Evolutionary conservation across 2,329 filamentous ascomycete species (phyloP).

Genomic region (Lasiodiplodia gonubiensis): DNA sequence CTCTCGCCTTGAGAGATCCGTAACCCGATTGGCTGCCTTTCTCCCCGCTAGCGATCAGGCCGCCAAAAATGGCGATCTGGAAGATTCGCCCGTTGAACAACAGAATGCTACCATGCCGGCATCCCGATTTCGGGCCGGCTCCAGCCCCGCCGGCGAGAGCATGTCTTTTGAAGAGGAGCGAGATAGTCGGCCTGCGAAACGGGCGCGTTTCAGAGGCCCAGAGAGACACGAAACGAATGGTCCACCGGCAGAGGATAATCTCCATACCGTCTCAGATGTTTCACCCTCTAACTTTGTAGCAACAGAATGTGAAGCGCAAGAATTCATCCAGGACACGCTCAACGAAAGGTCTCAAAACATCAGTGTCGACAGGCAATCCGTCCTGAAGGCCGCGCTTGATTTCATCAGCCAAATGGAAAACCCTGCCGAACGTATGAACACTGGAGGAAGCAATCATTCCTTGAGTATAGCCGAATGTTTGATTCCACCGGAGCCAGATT

Average conservation of each 20-base stretch:
- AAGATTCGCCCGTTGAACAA: neutral
- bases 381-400: conserved; percentile 10
- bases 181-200: too few species aligned
- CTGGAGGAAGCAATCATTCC: neutral
- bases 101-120: neutral
- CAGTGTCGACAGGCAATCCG: conserved; percentile 5
- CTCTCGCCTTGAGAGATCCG: conserved; percentile 18
- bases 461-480: neutral
- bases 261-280: neutral
- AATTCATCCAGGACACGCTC: conserved; percentile 17
- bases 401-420: conserved; percentile 23
- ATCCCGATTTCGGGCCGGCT: too few species aligned
- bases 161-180: too few species aligned
- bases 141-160: too few species aligned
- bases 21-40: conserved; percentile 12
- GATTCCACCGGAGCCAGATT: conserved; percentile 8
- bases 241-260: neutral
- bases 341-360: conserved; percentile 1
- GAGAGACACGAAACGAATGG: neutral
- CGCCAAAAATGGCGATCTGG: too few species aligned
- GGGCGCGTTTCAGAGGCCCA: too few species aligned
- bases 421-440: neutral
- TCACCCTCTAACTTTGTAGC: conserved; percentile 3
- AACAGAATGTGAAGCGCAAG: conserved; percentile 10
- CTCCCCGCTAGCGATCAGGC: neutral